Conservation (phyloP, 371 early-diverging fungal species). For the Fennellomyces sp. region DNA sequence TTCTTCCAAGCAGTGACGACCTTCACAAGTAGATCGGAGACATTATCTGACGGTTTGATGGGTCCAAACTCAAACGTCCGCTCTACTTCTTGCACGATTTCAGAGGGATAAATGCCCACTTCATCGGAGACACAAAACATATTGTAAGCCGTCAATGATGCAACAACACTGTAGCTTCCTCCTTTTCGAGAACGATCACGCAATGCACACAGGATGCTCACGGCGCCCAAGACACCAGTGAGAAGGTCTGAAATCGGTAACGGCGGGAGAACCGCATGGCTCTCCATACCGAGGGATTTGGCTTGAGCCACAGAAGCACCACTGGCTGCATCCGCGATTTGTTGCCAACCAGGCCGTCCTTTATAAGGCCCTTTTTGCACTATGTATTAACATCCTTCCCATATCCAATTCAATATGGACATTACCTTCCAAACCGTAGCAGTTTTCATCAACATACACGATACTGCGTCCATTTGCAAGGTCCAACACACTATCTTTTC, state of each 20-base stretch:
- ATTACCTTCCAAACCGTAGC: constrained; percentile 6
- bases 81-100: constrained; percentile 9
- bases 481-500: constrained; percentile 13
- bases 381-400: too few relatives aligned
- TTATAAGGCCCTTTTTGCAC: constrained; percentile 9
- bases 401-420: not conserved
- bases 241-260: constrained; percentile 9
- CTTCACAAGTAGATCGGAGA: not conserved
- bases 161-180: constrained; percentile 7
- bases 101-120: constrained; percentile 7
- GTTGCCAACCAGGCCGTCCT: constrained; percentile 22
- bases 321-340: constrained; percentile 17
- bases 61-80: not conserved
- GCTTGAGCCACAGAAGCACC: constrained; percentile 15
- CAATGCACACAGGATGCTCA: constrained; percentile 3
- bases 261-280: constrained; percentile 3
- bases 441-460: constrained; percentile 9
- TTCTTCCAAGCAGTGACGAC: not conserved
- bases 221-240: constrained; percentile 12
- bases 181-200: constrained; percentile 12
- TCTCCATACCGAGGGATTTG: constrained; percentile 9
- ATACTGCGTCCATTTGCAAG: not conserved
- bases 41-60: not conserved
- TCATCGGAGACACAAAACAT: constrained; percentile 8
- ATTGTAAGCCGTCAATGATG: not conserved